Conservation (phyloP, 208 protist genomes). For the Wallacemonas collosoma region DNA sequence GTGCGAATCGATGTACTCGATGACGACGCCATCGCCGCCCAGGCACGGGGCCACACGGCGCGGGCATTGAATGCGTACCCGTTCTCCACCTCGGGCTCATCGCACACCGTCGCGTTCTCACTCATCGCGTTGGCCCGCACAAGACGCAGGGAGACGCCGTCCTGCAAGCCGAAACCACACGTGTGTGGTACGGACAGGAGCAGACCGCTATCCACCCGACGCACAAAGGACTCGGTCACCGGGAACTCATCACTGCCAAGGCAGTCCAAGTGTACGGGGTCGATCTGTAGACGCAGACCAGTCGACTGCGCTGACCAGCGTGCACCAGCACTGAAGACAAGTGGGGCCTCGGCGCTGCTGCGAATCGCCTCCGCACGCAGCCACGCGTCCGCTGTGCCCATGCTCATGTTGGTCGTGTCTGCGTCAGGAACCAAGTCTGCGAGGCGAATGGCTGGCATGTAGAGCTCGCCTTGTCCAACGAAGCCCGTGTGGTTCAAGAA, state of each 20-base stretch:
- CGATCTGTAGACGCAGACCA: conserved; percentile 23
- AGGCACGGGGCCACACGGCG: conserved; percentile 24
- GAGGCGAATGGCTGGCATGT: conserved; percentile 40
- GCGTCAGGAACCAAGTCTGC: neutral
- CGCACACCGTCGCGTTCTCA: conserved; percentile 24
- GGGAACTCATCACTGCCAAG: conserved; percentile 26
- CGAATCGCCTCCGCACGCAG: conserved; percentile 12
- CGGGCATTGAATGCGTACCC: conserved; percentile 24
- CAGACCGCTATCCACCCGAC: conserved; percentile 37
- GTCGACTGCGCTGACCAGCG: conserved; percentile 22
- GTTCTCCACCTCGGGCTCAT: conserved; percentile 14
- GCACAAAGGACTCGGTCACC: conserved; percentile 31
- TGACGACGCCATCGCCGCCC: conserved; percentile 3
- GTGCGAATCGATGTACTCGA: neutral
- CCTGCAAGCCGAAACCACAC: conserved; percentile 46
- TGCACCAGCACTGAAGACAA: conserved; percentile 8
- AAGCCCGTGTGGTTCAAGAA: conserved; percentile 55
- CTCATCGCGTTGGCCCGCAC: conserved; percentile 31
- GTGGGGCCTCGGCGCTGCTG: conserved; percentile 7
- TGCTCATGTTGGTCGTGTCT: neutral
- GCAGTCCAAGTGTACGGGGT: conserved; percentile 41
- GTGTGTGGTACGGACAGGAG: conserved; percentile 29
- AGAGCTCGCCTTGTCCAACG: conserved; percentile 47
- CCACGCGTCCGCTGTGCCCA: neutral
- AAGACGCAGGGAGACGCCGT: conserved; percentile 47